Base-by-base conservation (phyloP, 768 basidiomycete species). In the Hemileccinum impolitum region DNA sequence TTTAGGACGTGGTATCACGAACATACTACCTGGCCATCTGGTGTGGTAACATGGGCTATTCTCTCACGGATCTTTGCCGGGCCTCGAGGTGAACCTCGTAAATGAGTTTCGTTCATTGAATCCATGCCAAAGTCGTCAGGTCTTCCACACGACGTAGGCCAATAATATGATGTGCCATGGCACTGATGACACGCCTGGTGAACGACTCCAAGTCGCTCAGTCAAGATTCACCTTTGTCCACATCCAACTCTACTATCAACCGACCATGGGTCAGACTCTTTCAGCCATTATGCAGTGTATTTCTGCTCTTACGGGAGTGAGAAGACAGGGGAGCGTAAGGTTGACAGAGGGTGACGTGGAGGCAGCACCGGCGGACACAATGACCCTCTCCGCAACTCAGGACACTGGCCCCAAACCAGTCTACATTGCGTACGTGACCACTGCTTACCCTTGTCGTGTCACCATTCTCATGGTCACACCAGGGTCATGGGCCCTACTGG, bases 401-500 rank as follows among this genome's bases (percentile, higher is more conserved):
- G 31, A 32, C 23, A 7, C 36, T 34, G 11, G 30, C 30, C 32
- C 47, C 34, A 59, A 56, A 48, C 58, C 62, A 34, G 39, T 66
- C 15, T 59, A 62, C 32, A 63, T 65, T 50, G 64, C 53, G 64
- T 66, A 55, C 31, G 64, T 64, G 14, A 26, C 39, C 28, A 21
- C 40, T 15, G 14, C 10, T 45, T 15, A 13, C 32, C 17, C 31
- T 43, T 17, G 39, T 47, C 30, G 23, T 11, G 32, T 21, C 6
- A 17, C 21, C 0, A 14, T 19, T 8, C 51, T 61, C n/a, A 63
- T 45, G 19, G 7, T 40, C 21, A 17, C 30, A 42, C 37, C 43
- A 65, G 64, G 45, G 47, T 65, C 34, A 59, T 69, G 60, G 65
- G 65, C 1, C 55, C 45, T 11, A 67, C 65, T 0, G 65, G 65